Conservation (phyloP, 176 grass and related monocot genomes). For the Lolium multiflorum region DNA sequence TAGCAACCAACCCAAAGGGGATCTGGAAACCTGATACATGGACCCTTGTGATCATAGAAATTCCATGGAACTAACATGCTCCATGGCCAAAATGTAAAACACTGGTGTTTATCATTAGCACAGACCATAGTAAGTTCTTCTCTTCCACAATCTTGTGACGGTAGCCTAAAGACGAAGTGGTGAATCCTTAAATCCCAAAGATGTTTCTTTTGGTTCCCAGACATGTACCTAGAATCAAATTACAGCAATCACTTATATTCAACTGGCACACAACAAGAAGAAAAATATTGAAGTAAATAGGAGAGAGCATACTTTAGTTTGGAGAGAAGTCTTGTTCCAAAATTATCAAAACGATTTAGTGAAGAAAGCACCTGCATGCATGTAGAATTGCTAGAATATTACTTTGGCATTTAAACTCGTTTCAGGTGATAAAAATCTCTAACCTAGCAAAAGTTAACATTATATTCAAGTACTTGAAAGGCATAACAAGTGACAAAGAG, state of each 20-base stretch:
- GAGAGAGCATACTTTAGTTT: constrained; percentile 76
- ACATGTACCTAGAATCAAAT: constrained; percentile 68
- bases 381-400: constrained; percentile 33
- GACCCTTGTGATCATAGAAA: constrained; percentile 24
- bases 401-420: constrained; percentile 7
- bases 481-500: constrained; percentile 35
- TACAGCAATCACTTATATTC: constrained; percentile 44
- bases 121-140: constrained; percentile 62
- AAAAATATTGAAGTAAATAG: constrained; percentile 29
- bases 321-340: constrained; percentile 69
- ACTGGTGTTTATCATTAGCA: constrained; percentile 30
- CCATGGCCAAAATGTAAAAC: constrained; percentile 27
- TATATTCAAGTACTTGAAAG: constrained; percentile 37
- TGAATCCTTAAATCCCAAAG: constrained; percentile 80
- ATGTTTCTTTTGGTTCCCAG: constrained; percentile 69
- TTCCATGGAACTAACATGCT: constrained; percentile 11
- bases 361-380: constrained; percentile 78
- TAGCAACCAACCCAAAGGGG: neutral
- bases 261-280: constrained; percentile 31
- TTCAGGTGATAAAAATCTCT: constrained; percentile 12
- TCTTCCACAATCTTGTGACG: constrained; percentile 60
- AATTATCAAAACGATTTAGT: constrained; percentile 75
- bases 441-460: constrained; percentile 7
- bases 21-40: constrained; percentile 27
- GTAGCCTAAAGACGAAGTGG: constrained; percentile 61